These are phyloP conservation scores for Turritis glabra DNA, from an alignment of 345 rosid genomes.

Conservation along the genomic window DNA sequence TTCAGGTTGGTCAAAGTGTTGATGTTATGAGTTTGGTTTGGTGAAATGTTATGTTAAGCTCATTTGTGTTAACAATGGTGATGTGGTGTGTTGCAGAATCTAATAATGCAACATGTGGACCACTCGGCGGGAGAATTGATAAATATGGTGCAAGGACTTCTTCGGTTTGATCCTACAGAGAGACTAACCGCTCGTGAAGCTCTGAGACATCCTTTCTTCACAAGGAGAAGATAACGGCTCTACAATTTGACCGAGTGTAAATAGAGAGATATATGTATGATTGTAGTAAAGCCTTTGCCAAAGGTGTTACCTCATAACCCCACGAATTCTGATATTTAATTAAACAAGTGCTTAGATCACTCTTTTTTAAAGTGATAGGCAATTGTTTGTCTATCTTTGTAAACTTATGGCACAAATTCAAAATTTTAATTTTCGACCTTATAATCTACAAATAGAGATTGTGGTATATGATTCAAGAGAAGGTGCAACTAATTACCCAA, in stretches of 20 bases:
- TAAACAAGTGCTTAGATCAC: background rate
- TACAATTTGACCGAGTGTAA: conserved; percentile 15
- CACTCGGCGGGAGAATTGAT: conserved; percentile 89
- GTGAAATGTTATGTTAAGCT: background rate
- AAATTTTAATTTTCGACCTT: background rate
- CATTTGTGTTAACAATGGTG: background rate
- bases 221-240: conserved; percentile 49
- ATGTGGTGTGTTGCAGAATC: conserved; percentile 47
- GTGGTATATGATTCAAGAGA: too few species aligned
- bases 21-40: background rate
- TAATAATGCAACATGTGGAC: conserved; percentile 82
- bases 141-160: conserved; percentile 71
- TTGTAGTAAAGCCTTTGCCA: conserved; percentile 21
- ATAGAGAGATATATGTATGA: conserved; percentile 26
- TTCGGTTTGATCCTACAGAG: conserved; percentile 62
- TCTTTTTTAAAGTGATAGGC: background rate
- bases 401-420: background rate
- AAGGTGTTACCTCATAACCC: background rate
- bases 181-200: conserved; percentile 83
- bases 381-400: background rate
- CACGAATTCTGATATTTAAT: conserved; percentile 21
- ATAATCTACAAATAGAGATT: background rate
- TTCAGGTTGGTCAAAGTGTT: conserved; percentile 55
- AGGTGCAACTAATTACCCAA: too few species aligned
- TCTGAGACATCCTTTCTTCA: conserved; percentile 73